Evolutionary conservation across 345 rosid genomes (phyloP), one percentile per base, ranked within the genome.

Genomic region (Lumnitzera littorea): DNA sequence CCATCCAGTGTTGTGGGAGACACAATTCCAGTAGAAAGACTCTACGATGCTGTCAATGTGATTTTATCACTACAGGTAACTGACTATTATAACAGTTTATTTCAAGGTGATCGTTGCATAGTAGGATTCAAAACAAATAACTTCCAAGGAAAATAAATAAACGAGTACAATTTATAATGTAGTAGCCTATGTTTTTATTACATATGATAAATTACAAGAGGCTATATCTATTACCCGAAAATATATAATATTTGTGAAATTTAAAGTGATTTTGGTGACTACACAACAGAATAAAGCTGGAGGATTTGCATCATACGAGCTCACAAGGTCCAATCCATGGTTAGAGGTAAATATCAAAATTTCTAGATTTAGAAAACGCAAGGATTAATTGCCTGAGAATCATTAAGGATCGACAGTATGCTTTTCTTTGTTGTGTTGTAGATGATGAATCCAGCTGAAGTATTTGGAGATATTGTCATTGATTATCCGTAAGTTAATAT

Each of bases 231-330:
- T 27, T 27, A 5, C 31, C 5, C 31, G 31, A 36, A 36, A 36
- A 36, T 4, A 24, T 1, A 46, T 10, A 15, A 7, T 13, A 0
- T 43, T 5, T 12, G 48, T 54, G 1, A 24, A 16, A 24, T 24
- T 15, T 41, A 10, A 58, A 17, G 12, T 27, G 1, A 31, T 48
- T 27, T 13, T 50, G 46, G 31, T 57, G 25, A 57, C 15, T 41
- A 48, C 23, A 20, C 56, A 29, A 10, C 71, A 89, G 91, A 86
- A 86, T 56, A 55, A 58, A 0, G 81, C 69, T 72, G 94, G 96
- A 47, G 96, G 96, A 2, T 84, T 84, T 73, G 89, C 91, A 2
- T 74, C 96, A 1, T 89, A 82, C 61, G 96, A 89, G 70, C 90
- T 73, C 46, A 82, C 92, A 9, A 77, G 96, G 80, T 86, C 96